Evolutionary conservation across 345 rosid species (phyloP), one percentile per base, ranked within the genome.

Genomic region (Populus davidiana): DNA sequence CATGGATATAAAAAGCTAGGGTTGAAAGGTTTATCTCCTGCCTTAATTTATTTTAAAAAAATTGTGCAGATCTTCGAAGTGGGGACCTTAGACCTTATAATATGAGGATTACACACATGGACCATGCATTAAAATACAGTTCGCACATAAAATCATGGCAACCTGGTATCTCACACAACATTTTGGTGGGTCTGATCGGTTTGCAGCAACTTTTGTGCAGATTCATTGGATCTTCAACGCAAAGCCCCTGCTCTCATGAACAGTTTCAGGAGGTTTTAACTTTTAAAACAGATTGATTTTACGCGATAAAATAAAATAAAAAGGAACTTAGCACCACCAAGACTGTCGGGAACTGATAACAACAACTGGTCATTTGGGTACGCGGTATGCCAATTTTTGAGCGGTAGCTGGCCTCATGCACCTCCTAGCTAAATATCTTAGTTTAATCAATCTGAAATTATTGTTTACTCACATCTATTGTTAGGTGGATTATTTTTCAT

Each of bases 121-220:
- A 43, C 70, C 70, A 6, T 74, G 0, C 61, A 74, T 18, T 27
- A 56, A 54, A 41, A 54, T 4, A 52, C 17, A 36, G 35, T 16
- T 18, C 36, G 17, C 8, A 23, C 29, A 59, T 59, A 59, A 59
- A 36, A 47, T 72, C 35, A 63, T 23, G 35, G 25, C 39, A n/a
- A 54, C 80, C 80, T 80, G 80, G 21, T 65, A 56, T 80, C 59
- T 71, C 36, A 18, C 81, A 76, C 82, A 20, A 8, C 12, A 0
- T 2, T 50, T 41, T 50, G 54, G 78, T 69, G 63, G 77, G 75
- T 54, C 72, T 29, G 38, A 56, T 8, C 5, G 6, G 11, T 41
- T 29, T 0, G 56, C 63, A 72, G 21, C 70, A 27, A 50, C 25
- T 49, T 47, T 20, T 64, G 18, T 59, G 63, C 63, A 9, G 23